A percentile compares a stretch with the other conserved stretches of the same genome.
Evolutionary conservation across 495 filamentous ascomycete genomes (phyloP).

Genomic region (Aspergillus baeticus): DNA sequence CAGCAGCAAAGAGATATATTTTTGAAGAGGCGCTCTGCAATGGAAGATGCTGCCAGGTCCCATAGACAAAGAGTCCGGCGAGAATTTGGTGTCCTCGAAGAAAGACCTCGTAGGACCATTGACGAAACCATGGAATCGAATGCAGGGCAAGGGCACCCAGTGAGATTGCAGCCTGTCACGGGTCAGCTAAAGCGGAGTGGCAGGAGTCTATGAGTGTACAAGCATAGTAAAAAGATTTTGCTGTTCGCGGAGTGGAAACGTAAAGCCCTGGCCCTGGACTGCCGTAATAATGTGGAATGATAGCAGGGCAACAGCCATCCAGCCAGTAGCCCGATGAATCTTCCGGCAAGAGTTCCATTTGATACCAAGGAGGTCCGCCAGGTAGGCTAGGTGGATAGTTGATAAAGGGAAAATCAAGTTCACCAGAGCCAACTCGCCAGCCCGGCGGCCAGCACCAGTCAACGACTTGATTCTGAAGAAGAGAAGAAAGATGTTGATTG

Average conservation of each 20-base stretch:
- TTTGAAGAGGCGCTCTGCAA: conserved; percentile 5
- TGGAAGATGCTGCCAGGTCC: conserved; percentile 25
- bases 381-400: conserved; percentile 23
- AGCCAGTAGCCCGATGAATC: conserved; percentile 25
- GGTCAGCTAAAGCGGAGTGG: conserved; percentile 7
- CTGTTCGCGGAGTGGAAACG: conserved; percentile 7
- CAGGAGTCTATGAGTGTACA: conserved; percentile 9
- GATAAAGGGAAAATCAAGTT: conserved; percentile 23
- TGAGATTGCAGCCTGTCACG: conserved; percentile 13
- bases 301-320: conserved; percentile 15
- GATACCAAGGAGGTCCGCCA: conserved; percentile 27
- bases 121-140: conserved; percentile 21
- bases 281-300: conserved; percentile 16
- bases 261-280: conserved; percentile 11
- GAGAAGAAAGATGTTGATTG: conserved; percentile 21
- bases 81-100: conserved; percentile 30
- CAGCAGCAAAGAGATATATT: conserved; percentile 29
- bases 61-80: conserved; percentile 24
- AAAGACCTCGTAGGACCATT: conserved; percentile 34
- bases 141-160: conserved; percentile 19
- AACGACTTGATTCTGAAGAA: conserved; percentile 15
- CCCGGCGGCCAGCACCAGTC: conserved; percentile 15
- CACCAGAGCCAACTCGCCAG: conserved; percentile 21
- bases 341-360: conserved; percentile 15
- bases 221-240: conserved; percentile 19